Evolutionary conservation across 805 yeast species (phyloP).

Genomic region (Candida krabiensis): DNA sequence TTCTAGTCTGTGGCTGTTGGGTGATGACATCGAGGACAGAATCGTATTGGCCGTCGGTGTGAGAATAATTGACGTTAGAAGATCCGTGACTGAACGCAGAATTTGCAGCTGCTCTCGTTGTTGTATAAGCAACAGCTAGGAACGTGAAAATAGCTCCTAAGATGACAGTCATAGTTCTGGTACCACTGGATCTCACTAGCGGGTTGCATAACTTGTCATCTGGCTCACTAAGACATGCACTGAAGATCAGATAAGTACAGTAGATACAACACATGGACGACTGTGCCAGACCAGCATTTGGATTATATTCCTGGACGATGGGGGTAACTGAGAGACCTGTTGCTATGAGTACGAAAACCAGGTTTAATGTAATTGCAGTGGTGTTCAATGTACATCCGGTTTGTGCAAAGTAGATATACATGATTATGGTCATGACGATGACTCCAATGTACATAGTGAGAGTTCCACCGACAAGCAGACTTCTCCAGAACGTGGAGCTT

Average conservation of each 20-base stretch:
- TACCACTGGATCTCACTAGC: slow-evolving; percentile 80
- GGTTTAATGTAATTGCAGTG: slow-evolving; percentile 77
- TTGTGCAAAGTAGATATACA: slow-evolving; percentile 82
- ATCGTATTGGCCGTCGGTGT: slow-evolving; percentile 37
- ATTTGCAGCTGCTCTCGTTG: slow-evolving; percentile 93
- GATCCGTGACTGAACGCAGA: slow-evolving; percentile 53
- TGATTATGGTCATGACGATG: slow-evolving; percentile 67
- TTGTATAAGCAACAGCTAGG: slow-evolving; percentile 93
- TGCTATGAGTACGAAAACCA: slow-evolving; percentile 61
- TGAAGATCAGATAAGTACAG: slow-evolving; percentile 85
- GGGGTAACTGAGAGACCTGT: slow-evolving; percentile 78
- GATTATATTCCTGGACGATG: slow-evolving; percentile 84
- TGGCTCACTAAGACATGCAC: slow-evolving; percentile 95
- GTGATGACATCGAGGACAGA: slow-evolving; percentile 42
- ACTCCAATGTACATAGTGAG: slow-evolving; percentile 77
- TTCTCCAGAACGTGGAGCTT: slow-evolving; percentile 69
- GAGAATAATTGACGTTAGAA: slow-evolving; percentile 13
- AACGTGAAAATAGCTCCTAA: slow-evolving; percentile 93
- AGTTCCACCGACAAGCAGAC: slow-evolving; percentile 83
- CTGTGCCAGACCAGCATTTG: slow-evolving; percentile 95
- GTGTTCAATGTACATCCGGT: slow-evolving; percentile 86
- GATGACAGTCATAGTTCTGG: slow-evolving; percentile 84
- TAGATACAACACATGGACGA: slow-evolving; percentile 93
- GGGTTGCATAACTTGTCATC: slow-evolving; percentile 94
- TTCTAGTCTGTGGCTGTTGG: slow-evolving; percentile 52